Percentiles rank a stretch among this genome's conserved stretches.
Conservation (phyloP, 306 rosid genomes). For the Cicer pinnatifidum region DNA sequence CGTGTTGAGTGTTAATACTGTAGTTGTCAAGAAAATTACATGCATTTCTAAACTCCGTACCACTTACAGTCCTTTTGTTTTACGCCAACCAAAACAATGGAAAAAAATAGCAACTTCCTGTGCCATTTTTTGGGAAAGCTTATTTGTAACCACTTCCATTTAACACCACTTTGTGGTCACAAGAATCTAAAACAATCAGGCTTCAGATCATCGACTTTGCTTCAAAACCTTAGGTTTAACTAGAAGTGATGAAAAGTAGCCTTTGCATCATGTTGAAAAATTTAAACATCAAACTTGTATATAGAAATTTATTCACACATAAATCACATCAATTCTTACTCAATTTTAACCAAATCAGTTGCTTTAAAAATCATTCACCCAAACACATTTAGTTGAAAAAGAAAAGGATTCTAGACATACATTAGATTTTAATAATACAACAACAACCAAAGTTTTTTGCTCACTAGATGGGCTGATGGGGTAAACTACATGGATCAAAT, state of each 20-base stretch:
- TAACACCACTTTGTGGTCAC: not conserved
- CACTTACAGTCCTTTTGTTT: not conserved
- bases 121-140: not conserved
- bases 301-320: not conserved
- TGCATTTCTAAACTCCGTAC: not conserved
- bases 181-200: not conserved
- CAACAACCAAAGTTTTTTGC: not conserved
- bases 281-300: not conserved
- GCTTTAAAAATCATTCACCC: not conserved
- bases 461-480: not conserved
- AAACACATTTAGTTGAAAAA: not conserved
- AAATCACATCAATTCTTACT: not conserved
- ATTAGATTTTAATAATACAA: not conserved
- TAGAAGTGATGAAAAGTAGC: not conserved
- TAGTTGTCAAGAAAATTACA: not conserved
- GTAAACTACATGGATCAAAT: not conserved
- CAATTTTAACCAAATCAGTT: not conserved
- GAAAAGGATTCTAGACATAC: not conserved
- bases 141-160: not conserved
- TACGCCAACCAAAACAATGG: not conserved
- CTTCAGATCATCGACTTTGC: not conserved
- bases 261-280: not conserved
- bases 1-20: not conserved
- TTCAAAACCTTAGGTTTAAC: not conserved
- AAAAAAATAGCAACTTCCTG: not conserved